Evolutionary conservation across 1,284 basidiomycete species (phyloP).

Genomic region (Heterobasidion occidentale): DNA sequence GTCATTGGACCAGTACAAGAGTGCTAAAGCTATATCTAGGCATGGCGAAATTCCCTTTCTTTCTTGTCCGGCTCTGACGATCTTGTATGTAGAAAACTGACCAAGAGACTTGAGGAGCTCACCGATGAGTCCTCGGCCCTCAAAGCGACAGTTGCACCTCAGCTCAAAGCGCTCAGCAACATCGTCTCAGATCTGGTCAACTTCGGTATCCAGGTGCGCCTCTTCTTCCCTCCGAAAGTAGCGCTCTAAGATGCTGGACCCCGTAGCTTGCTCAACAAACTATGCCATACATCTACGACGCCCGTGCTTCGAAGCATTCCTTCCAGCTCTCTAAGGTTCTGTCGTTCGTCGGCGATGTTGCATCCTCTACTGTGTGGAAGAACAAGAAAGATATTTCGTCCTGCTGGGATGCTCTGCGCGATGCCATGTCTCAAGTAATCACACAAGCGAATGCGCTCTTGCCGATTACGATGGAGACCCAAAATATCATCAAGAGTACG

Average conservation of each 20-base stretch:
- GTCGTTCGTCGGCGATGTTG: slow-evolving; percentile 65
- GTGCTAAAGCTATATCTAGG: slow-evolving; percentile 76
- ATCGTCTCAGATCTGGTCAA: slow-evolving; percentile 78
- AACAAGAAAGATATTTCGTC: slow-evolving; percentile 54
- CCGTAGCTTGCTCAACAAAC: slow-evolving; percentile 78
- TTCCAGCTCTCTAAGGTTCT: slow-evolving; percentile 73
- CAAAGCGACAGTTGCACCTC: slow-evolving; percentile 59
- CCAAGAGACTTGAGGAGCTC: slow-evolving; percentile 77
- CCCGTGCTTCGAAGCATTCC: slow-evolving; percentile 65
- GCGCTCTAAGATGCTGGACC: not conserved
- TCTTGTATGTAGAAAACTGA: slow-evolving; percentile 63
- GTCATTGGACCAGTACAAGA: slow-evolving; percentile 74
- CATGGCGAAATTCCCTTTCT: slow-evolving; percentile 25
- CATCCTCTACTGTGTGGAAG: slow-evolving; percentile 63
- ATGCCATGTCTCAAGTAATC: slow-evolving; percentile 61
- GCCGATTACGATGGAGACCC: slow-evolving; percentile 65
- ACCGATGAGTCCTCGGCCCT: slow-evolving; percentile 65
- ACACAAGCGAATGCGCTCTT: slow-evolving; percentile 66
- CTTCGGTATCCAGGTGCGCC: slow-evolving; percentile 77
- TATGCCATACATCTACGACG: slow-evolving; percentile 71
- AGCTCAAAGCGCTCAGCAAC: slow-evolving; percentile 65
- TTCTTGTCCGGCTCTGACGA: slow-evolving; percentile 2
- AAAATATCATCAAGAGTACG: slow-evolving; percentile 75
- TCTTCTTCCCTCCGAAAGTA: not conserved
- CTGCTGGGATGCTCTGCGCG: slow-evolving; percentile 73